Percentiles rank a stretch among this genome's conserved stretches.
Conservation (phyloP, 352 stramenopile genomes). For the Phytopythium helicoides region DNA sequence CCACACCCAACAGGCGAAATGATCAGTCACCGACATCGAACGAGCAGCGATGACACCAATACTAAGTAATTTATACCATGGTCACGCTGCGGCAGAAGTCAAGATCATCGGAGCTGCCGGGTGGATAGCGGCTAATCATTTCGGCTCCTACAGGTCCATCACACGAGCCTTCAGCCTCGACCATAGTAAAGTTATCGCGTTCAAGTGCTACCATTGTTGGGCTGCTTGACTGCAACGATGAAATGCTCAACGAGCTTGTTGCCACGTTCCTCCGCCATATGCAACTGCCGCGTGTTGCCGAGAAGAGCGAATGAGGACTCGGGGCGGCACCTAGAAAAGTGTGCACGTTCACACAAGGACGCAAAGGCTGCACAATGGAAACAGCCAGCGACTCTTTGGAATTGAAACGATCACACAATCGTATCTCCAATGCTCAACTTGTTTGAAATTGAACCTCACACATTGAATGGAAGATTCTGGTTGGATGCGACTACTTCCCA, state of each 20-base stretch:
- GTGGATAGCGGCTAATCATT: constrained; percentile 39
- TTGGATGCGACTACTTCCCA: no score
- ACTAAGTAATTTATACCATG: constrained; percentile 25
- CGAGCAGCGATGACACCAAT: neutral
- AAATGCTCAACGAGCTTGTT: constrained; percentile 41
- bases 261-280: constrained; percentile 1
- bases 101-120: constrained; percentile 14
- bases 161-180: neutral
- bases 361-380: neutral
- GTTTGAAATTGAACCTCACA: no score
- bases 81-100: constrained; percentile 50
- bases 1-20: no score
- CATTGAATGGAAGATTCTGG: no score
- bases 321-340: no score
- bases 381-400: neutral
- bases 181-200: no score
- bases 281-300: neutral
- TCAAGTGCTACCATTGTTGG: neutral
- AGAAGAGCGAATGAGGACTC: no score
- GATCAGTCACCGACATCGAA: no score
- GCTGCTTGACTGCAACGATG: constrained; percentile 33
- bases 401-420: constrained; percentile 1
- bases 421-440: no score
- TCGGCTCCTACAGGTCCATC: constrained; percentile 7
- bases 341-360: neutral